phyloP scores from a whole-genome alignment of 2,329 filamentous ascomycete species.

The Ceratocystis diversiconidia region DNA sequence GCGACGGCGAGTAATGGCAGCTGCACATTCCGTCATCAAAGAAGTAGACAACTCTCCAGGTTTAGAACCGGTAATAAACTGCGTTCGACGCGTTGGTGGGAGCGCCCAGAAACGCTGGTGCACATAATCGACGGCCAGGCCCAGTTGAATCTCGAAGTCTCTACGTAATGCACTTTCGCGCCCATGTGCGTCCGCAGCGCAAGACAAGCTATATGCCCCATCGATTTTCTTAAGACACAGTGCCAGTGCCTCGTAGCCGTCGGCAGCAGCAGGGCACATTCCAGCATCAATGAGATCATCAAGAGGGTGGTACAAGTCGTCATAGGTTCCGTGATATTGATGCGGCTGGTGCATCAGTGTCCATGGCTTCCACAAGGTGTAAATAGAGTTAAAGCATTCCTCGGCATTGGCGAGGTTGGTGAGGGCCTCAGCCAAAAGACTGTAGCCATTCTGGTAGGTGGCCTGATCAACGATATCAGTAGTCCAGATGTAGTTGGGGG shows the following conservation, averaged over 20 bases:
- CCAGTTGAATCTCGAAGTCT: neutral
- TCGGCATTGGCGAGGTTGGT: neutral
- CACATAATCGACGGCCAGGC: neutral
- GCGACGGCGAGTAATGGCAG: neutral
- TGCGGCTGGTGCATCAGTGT: neutral
- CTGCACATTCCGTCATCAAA: neutral
- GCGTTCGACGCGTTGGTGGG: neutral
- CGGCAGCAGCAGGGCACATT: neutral
- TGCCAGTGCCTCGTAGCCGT: neutral
- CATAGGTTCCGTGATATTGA: neutral
- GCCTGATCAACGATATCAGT: neutral
- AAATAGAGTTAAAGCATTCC: neutral
- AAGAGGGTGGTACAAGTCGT: conserved; percentile 10
- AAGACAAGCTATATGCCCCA: neutral
- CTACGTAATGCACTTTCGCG: neutral
- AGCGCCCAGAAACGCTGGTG: neutral
- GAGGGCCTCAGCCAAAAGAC: neutral
- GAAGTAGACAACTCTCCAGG: neutral
- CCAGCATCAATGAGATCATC: neutral
- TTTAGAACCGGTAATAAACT: neutral
- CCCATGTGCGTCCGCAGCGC: neutral
- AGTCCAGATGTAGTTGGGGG: neutral
- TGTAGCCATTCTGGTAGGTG: conserved; percentile 3
- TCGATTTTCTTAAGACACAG: neutral
- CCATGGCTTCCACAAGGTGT: neutral